Evolutionary conservation across 441 rosid species (phyloP).

Genomic region (Syzygium malaccense): DNA sequence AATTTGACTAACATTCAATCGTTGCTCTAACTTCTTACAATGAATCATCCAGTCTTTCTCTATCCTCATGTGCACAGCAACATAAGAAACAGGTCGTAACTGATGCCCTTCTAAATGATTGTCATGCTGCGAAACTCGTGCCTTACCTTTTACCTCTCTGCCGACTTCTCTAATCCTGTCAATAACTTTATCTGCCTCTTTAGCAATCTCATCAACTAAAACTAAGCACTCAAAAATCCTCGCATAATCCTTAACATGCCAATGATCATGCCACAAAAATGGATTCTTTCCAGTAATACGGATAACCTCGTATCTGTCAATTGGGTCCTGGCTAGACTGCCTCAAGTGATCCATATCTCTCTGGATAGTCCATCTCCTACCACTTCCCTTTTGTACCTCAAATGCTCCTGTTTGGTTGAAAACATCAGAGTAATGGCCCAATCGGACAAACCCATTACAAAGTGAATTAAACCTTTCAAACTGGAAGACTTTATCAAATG

Average conservation of each 20-base stretch:
- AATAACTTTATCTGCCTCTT: constrained; percentile 74
- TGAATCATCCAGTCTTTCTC: constrained; percentile 99
- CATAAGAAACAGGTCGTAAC: constrained; percentile 22
- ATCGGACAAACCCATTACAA: constrained; percentile 60
- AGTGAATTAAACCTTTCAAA: constrained; percentile 64
- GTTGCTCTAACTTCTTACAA: constrained; percentile 82
- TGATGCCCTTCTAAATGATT: constrained; percentile 1
- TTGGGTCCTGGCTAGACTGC: constrained; percentile 22
- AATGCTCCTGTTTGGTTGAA: constrained; percentile 28
- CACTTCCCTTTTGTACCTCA: constrained; percentile 85
- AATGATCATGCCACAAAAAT: constrained; percentile 96
- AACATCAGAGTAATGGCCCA: constrained; percentile 53
- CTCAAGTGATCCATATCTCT: constrained; percentile 74
- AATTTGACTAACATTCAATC: constrained; percentile 50
- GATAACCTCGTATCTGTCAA: constrained; percentile 57
- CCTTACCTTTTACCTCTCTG: constrained; percentile 18
- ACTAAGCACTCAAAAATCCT: constrained; percentile 79
- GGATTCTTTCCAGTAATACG: constrained; percentile 76
- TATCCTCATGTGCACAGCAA: constrained; percentile 95
- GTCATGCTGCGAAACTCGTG: not conserved
- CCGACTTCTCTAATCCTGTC: constrained; percentile 61
- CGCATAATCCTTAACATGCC: constrained; percentile 89
- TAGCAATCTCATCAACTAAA: constrained; percentile 58
- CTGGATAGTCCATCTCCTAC: constrained; percentile 83
- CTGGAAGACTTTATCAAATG: constrained; percentile 72